These are phyloP conservation scores for Trametes hirsuta DNA, from an alignment of 1,284 basidiomycete species.

Conservation along the genomic window DNA sequence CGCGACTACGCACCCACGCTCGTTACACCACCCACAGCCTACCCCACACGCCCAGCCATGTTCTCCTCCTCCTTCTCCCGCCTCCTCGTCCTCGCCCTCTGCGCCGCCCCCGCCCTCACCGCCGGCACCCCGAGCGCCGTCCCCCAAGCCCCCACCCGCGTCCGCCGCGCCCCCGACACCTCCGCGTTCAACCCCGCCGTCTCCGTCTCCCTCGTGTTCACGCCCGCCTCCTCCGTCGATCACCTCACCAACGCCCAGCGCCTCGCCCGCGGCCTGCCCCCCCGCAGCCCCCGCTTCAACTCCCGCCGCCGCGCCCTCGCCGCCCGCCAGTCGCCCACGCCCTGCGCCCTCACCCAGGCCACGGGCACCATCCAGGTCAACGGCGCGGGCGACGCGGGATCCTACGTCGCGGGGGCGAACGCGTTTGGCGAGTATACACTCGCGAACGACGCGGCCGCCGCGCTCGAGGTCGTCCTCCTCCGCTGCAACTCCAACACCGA, in stretches of 20 bases:
- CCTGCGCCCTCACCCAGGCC: constrained; percentile 12
- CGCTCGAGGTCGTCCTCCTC: constrained; percentile 23
- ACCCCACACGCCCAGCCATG: constrained; percentile 45
- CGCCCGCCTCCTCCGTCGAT: not conserved
- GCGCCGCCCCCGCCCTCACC: constrained; percentile 33
- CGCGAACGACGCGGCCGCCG: constrained; percentile 14
- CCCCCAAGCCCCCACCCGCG: constrained; percentile 27
- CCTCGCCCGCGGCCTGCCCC: constrained; percentile 29
- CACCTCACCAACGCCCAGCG: constrained; percentile 30
- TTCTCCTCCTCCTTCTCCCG: constrained; percentile 44
- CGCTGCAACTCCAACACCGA: not conserved
- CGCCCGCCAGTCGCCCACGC: constrained; percentile 19
- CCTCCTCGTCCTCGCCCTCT: constrained; percentile 29
- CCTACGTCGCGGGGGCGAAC: constrained; percentile 19
- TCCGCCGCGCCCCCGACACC: constrained; percentile 24
- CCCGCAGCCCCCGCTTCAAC: constrained; percentile 25
- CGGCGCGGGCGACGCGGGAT: constrained; percentile 5
- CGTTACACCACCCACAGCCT: constrained; percentile 28
- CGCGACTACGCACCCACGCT: constrained; percentile 8
- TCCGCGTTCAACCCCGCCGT: constrained; percentile 8
- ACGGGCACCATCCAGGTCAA: constrained; percentile 23
- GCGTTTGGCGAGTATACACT: constrained; percentile 29
- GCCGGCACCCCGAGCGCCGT: constrained; percentile 30
- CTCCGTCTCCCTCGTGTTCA: constrained; percentile 5
- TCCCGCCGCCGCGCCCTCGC: constrained; percentile 13